Conservation (phyloP, 345 rosid species). For the Nephelium lappaceum region DNA sequence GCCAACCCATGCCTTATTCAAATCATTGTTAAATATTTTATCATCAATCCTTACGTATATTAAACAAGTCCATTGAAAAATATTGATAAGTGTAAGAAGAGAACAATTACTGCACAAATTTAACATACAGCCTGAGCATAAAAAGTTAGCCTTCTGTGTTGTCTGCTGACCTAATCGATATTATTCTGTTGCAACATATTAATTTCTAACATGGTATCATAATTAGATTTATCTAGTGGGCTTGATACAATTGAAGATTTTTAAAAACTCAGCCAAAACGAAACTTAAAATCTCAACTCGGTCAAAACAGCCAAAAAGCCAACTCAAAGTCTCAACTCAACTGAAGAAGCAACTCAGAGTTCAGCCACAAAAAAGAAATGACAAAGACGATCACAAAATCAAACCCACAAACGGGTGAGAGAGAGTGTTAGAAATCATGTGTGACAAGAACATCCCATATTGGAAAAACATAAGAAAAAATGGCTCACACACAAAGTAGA, state of each 20-base stretch:
- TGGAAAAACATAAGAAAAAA: background rate
- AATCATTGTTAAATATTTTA: background rate
- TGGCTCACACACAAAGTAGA: background rate
- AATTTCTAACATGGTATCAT: background rate
- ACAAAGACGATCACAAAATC: background rate
- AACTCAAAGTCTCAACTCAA: background rate
- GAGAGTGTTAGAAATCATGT: background rate
- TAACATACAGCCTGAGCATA: background rate
- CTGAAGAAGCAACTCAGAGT: background rate
- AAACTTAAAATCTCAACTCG: background rate
- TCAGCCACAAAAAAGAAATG: background rate
- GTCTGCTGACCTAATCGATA: background rate
- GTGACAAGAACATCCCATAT: background rate
- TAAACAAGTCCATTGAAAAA: too few species aligned
- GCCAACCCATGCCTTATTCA: background rate
- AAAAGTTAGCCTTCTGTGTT: background rate
- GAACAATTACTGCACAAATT: background rate
- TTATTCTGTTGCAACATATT: background rate
- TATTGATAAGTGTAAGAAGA: background rate
- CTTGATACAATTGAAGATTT: background rate
- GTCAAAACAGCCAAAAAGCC: background rate
- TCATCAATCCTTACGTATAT: background rate
- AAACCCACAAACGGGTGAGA: background rate
- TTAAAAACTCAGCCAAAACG: background rate
- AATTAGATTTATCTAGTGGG: background rate